Base-by-base conservation (phyloP, 2,329 filamentous ascomycete species). In the Keithomyces neogunnii region DNA sequence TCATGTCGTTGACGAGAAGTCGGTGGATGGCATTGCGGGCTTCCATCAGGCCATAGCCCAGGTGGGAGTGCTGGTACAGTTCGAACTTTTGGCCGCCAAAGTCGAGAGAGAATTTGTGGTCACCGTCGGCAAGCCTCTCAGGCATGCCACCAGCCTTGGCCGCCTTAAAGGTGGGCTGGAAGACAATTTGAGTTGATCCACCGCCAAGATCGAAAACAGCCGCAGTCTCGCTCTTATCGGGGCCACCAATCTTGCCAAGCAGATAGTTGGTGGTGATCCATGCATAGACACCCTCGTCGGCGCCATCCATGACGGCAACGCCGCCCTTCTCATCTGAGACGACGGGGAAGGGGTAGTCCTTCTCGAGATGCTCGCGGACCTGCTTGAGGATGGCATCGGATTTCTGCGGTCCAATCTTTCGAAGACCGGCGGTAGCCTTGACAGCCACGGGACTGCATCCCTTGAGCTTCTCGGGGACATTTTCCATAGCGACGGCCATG, bases 191-290 rank as follows among this genome's bases (percentile, higher is more conserved):
- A 11, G 95, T 99, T 28, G 91, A 96, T 50, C 93, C 93, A 62
- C 93, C 93, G 56, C 93, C 93, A 47, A 99, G 85, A 66, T 99
- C 93, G 63, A 99, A 96, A 53, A 96, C 84, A 48, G 93, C 93
- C 40, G 93, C 95, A 2, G 93, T 97, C 48, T 89, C 87, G 56
- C 82, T 89, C 67, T 91, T 83, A 66, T 96, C 92, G 2, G 90
- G 88, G 9, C 88, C 88, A 53, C 93, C 93, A 69, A 99, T 97
- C 74, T 97, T 97, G 63, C 92, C 92, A 29, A 99, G 82, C 40
- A 99, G 85, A 71, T 99, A 99, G 77, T 99, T 99, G 59, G 90
- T 93, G 5, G 93, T 99, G 68, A 99, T 95, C 93, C 93, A 99
- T 49, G 93, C 95, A 66, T 95, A 99, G 32, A 99, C 92, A 66